phyloP scores from a whole-genome alignment of 352 stramenopile genomes.

The Globisporangium polare region DNA sequence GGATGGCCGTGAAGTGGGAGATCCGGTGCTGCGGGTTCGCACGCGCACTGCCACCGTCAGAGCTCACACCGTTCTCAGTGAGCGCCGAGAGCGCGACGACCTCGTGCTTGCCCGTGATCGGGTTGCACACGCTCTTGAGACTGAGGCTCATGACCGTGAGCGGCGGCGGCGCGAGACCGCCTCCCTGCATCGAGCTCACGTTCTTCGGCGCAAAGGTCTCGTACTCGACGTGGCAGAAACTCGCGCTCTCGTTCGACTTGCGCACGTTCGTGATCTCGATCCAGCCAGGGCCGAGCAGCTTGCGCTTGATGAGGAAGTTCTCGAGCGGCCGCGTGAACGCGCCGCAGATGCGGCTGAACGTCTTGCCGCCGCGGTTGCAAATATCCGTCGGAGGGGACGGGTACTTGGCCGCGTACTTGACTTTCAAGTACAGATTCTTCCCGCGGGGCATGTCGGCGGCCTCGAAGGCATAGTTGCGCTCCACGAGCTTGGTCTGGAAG shows the following conservation, averaged over 20 bases:
- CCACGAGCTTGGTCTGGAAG: constrained; percentile 95
- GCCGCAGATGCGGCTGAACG: constrained; percentile 95
- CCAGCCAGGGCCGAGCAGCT: constrained; percentile 98
- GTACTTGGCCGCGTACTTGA: constrained; percentile 96
- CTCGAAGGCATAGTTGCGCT: constrained; percentile 98
- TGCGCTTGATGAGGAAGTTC: constrained; percentile 97
- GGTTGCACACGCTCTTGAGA: constrained; percentile 97
- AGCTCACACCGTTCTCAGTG: constrained; percentile 68
- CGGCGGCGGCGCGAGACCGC: constrained; percentile 75
- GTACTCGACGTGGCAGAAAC: constrained; percentile 95
- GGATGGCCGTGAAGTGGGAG: constrained; percentile 81
- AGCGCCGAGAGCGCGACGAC: constrained; percentile 87
- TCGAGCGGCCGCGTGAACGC: constrained; percentile 92
- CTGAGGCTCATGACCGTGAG: constrained; percentile 96
- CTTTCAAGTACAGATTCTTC: constrained; percentile 96
- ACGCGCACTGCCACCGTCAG: constrained; percentile 49
- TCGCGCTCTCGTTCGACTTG: constrained; percentile 58
- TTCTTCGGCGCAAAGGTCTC: constrained; percentile 90
- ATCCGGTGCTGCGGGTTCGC: constrained; percentile 29
- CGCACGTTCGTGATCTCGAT: constrained; percentile 92
- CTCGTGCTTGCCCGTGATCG: constrained; percentile 95
- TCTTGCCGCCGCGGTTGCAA: constrained; percentile 87
- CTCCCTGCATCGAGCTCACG: constrained; percentile 74
- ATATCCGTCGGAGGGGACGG: constrained; percentile 72
- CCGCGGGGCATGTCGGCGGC: constrained; percentile 93